Evolutionary conservation across 768 basidiomycete species (phyloP).

Genomic region (Scleroderma bovista): DNA sequence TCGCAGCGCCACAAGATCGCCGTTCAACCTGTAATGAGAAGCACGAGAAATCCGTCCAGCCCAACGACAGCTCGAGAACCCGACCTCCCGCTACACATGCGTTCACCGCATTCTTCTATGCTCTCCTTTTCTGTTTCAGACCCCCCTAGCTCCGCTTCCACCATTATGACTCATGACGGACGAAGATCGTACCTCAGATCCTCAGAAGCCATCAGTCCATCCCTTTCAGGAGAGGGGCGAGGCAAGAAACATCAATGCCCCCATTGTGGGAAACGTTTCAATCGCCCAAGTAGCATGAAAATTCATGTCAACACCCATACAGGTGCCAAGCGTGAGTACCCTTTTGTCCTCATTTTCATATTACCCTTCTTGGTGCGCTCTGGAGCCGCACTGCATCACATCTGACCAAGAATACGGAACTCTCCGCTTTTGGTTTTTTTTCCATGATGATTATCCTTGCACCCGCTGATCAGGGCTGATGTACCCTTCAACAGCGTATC

Average conservation of each 20-base stretch:
- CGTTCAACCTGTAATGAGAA: neutral
- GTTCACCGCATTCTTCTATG: conserved; percentile 27
- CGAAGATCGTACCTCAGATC: conserved; percentile 25
- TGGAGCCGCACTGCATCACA: neutral
- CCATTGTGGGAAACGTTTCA: conserved; percentile 37
- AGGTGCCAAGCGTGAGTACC: conserved; percentile 32
- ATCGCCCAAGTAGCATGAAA: conserved; percentile 37
- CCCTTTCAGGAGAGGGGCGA: conserved; percentile 26
- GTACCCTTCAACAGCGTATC: conserved; percentile 46
- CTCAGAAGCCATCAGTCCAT: conserved; percentile 20
- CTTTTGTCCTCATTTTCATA: conserved; percentile 2
- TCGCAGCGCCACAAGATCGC: conserved; percentile 15
- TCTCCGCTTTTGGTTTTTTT: neutral
- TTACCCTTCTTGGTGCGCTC: neutral
- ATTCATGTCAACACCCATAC: conserved; percentile 40
- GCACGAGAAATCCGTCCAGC: conserved; percentile 14
- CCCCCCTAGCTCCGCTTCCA: conserved; percentile 19
- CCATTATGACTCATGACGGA: conserved; percentile 24
- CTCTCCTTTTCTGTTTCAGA: conserved; percentile 30
- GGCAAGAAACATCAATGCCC: conserved; percentile 34
- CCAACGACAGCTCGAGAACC: conserved; percentile 27
- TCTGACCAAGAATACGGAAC: neutral
- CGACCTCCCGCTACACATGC: conserved; percentile 22
- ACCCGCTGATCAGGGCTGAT: conserved; percentile 11
- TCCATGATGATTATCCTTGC: neutral